Base-by-base conservation (phyloP, 495 filamentous ascomycete genomes). In the Hypoxylon perforatum region DNA sequence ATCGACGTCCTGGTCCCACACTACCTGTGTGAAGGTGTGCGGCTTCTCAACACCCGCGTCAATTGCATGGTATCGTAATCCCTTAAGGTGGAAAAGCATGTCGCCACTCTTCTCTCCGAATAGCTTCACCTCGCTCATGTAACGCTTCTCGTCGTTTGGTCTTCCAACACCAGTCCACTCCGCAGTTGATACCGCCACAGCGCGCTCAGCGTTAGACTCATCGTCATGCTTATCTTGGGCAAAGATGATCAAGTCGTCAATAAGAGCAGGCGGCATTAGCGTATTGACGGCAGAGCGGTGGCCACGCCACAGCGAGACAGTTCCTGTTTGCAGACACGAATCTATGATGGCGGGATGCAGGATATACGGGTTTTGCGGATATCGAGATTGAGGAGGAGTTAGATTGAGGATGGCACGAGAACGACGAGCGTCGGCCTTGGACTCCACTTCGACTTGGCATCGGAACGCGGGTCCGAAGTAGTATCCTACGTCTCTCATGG, bases 401-500 rank as follows among this genome's bases (percentile, higher is more conserved):
- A 53, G 36, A 4, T 23, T 36, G 14, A 59, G 35, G 3, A 14
- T 45, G 9, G 58, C 41, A 3, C 58, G 58, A 35, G 48, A n/a
- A 0, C 17, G n/a, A 2, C 58, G 47, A 2, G 28, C 10, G 25
- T 74, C 72, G 15, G 72, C 62, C 25, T 69, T 56, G 15, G 46
- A 47, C n/a, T 73, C 65, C 25, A 53, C 52, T 38, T 25, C 50
- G 15, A 63, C 15, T 2, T 42, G 36, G 15, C 57, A 67, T 25
- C 47, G 42, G 46, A 73, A 72, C 0, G 56, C 39, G 8, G 63
- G 60, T 1, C 67, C 67, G 42, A 66, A 73, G 21, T 50, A 56
- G 17, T 67, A 64, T 9, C 70, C 73, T 28, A 57, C 36, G 12
- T 70, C 55, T 17, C 46, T 17, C 57, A 69, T 55, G 6, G 56